Evolutionary conservation across 1,284 basidiomycete species (phyloP), one percentile per base, ranked within the genome.

Genomic region (Singerocomus inundabilis): DNA sequence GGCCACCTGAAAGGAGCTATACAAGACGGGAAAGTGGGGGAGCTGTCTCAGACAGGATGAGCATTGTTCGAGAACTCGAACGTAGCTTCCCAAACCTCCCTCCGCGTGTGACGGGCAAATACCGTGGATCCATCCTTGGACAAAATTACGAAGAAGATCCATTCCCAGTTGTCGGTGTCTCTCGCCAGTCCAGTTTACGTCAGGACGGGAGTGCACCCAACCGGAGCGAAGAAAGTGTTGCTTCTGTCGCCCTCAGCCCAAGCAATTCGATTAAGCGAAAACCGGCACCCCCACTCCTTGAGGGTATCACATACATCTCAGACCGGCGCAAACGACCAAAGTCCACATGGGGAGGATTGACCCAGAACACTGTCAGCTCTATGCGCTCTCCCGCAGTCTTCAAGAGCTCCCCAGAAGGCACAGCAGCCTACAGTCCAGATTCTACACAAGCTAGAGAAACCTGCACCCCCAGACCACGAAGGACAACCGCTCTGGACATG

Each of bases 51-150:
- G 74, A 77, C 51, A 72, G 66, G 24, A 51, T 76, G 11, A 66
- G 70, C 53, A 66, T 71, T 15, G 71, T 82, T 26, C 74, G 73
- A 18, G 76, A 78, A 32, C 68, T 83, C 48, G 70, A 79, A 11
- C 52, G 64, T 31, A 76, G 76, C 61, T 84, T 84, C 66, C 80
- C 82, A 18, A 70, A 67, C 11, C 69, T 76, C 37, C 76, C 80
- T 18, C 69, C 72, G 24, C 60, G 66, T n/a, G 57, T 68, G 11
- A 70, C 63, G 21, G 64, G 60, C 29, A 66, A 44, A 48, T 66
- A 64, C 39, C 67, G 62, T 2, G 66, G 62, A 31, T 68, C 66
- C n/a, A 62, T 68, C 36, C 61, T 68, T 6, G 62, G 64, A 26
- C 50, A 58, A 45, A 46, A 49, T 34, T 53, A 60, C 33, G 54